These are phyloP conservation scores for Potentilla sterilis DNA, from an alignment of 306 rosid genomes.

Conservation along the genomic window DNA sequence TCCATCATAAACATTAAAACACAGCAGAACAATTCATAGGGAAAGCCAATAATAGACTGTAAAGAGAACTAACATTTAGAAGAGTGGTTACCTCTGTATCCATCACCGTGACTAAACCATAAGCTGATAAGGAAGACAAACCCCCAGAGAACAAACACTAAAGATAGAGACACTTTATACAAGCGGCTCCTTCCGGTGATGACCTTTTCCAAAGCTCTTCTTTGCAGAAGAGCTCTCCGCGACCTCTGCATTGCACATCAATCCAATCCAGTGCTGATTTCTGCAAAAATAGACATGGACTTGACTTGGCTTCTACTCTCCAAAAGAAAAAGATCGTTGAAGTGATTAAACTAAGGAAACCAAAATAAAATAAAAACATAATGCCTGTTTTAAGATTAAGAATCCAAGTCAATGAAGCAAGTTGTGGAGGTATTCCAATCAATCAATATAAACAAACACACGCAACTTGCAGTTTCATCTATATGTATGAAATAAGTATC, in stretches of 20 bases:
- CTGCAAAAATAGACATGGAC: constrained; percentile 12
- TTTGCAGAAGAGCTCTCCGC: constrained; percentile 63
- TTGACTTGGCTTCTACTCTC: constrained; percentile 24
- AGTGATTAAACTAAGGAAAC: neutral
- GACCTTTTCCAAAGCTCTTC: constrained; percentile 59
- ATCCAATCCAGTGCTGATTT: constrained; percentile 36
- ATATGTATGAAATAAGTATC: neutral
- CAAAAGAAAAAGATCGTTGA: neutral
- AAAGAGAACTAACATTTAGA: constrained; percentile 6
- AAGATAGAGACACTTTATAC: constrained; percentile 69
- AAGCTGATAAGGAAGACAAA: constrained; percentile 63
- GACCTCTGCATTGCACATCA: constrained; percentile 86
- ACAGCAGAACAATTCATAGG: neutral
- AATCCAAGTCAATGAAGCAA: constrained; percentile 10
- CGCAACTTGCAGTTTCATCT: constrained; percentile 14
- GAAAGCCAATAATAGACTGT: neutral
- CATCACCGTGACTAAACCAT: constrained; percentile 68
- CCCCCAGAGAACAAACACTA: constrained; percentile 70
- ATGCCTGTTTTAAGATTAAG: neutral
- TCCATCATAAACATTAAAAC: neutral
- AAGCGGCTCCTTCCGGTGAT: constrained; percentile 46
- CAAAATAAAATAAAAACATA: neutral
- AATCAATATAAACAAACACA: neutral
- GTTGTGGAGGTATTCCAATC: neutral
- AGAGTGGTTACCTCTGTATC: constrained; percentile 51